Evolutionary conservation across 2,329 filamentous ascomycete species (phyloP), one percentile per base, ranked within the genome.

Genomic region (Aspergillus ustus): DNA sequence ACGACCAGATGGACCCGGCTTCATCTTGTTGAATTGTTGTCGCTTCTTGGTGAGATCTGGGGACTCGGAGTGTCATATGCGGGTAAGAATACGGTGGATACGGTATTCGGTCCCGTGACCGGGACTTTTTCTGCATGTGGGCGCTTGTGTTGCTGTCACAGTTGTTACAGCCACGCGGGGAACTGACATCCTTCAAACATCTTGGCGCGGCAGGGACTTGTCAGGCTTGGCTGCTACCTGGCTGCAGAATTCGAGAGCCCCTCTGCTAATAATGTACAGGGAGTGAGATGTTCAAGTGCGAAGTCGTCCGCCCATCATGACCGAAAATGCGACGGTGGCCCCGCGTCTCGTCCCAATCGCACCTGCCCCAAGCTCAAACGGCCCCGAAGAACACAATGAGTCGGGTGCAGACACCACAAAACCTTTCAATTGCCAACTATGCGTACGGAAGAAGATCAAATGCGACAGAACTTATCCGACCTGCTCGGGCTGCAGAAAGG

Each of bases 391-490:
- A 6, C 34, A 13, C 15, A 7, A 37, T 4, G 15, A 3, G 15
- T 8, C 28, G 22, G 3, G 22, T 25, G 8, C 29, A 20, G 8
- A 15, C 8, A 11, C 34, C 9, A 25, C 2, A 19, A 45, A 17
- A 25, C 40, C n/a, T 17, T 54, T 45, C 48, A 67, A 59, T 34
- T 70, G 66, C 52, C 66, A 66, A 46, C 6, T 56, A 15, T 74
- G 73, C 48, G 72, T 72, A 34, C 69, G 74, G 25, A 68, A 76
- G 46, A 81, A 81, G 61, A 75, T 80, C 8, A 79, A 77, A 64
- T 81, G 78, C 66, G 71, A 80, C 64, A 75, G 70, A 57, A 55
- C 61, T 43, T 60, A 67, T 15, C 73, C 77, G 13, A 44, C 37
- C n/a, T 79, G 77, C 63, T 70, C 71, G 3, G 72, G 72, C 25